Evolutionary conservation across 441 rosid species (phyloP).

Genomic region (Manihot esculenta): DNA sequence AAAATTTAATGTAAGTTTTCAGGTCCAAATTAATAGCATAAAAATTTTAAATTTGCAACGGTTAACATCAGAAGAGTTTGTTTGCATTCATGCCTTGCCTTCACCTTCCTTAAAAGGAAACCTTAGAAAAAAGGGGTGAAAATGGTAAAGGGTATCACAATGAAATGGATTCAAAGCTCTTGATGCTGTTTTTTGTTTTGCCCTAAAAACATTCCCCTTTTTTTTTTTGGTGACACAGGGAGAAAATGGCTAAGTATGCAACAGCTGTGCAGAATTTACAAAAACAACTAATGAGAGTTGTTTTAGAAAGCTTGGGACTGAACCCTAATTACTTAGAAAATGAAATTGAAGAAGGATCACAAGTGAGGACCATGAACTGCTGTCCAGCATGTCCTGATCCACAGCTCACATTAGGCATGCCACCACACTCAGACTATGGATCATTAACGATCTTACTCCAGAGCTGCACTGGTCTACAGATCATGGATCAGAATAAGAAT

Average conservation of each 20-base stretch:
- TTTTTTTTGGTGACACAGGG: constrained; percentile 32
- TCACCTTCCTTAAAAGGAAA: background rate
- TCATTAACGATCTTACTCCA: constrained; percentile 64
- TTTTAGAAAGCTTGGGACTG: constrained; percentile 60
- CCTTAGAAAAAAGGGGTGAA: background rate
- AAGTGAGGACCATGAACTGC: constrained; percentile 60
- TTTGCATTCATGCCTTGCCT: background rate
- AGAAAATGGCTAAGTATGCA: constrained; percentile 56
- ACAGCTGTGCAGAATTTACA: constrained; percentile 45
- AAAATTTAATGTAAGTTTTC: background rate
- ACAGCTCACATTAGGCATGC: constrained; percentile 62
- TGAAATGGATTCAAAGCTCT: background rate
- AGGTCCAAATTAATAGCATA: background rate
- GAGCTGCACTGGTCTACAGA: constrained; percentile 57
- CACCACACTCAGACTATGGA: constrained; percentile 70
- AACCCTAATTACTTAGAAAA: constrained; percentile 35
- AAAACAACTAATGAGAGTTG: constrained; percentile 42
- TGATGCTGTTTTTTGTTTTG: background rate
- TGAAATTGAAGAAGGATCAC: constrained; percentile 47
- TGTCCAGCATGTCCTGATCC: constrained; percentile 81
- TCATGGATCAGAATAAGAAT: constrained; percentile 43
- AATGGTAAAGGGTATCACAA: background rate
- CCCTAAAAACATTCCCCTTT: background rate
- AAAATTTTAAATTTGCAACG: background rate
- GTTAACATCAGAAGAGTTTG: background rate